Evolutionary conservation across 1,284 basidiomycete species (phyloP).

Genomic region (Ceratobasidium sp.): DNA sequence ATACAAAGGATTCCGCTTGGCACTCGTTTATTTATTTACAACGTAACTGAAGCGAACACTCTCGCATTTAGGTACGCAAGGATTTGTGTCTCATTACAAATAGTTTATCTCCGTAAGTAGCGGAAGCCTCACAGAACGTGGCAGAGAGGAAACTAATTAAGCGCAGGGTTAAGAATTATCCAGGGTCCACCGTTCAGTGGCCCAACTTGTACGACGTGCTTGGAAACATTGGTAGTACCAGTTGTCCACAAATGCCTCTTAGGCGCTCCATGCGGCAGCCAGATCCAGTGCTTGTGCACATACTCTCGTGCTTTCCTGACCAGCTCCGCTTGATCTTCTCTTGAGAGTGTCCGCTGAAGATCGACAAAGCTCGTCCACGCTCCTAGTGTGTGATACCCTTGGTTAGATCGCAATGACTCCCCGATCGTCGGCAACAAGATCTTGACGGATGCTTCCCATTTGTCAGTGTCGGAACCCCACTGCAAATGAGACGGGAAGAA

Average conservation of each 20-base stretch:
- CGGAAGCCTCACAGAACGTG: too few relatives aligned
- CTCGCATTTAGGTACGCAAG: too few relatives aligned
- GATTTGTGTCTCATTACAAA: too few relatives aligned
- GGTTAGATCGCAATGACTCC: neutral
- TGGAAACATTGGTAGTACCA: neutral
- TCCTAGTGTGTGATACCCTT: neutral
- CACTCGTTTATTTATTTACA: too few relatives aligned
- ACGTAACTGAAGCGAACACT: too few relatives aligned
- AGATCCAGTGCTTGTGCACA: slow-evolving; percentile 13
- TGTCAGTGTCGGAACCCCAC: neutral
- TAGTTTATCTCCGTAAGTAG: too few relatives aligned
- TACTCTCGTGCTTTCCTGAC: neutral
- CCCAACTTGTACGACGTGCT: too few relatives aligned
- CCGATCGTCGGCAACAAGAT: neutral
- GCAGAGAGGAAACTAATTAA: too few relatives aligned
- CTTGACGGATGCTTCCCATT: neutral
- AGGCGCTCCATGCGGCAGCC: slow-evolving; percentile 22
- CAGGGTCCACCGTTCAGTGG: neutral
- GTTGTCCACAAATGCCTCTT: slow-evolving; percentile 7
- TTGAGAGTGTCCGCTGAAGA: neutral
- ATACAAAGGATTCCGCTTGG: too few relatives aligned
- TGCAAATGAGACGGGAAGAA: neutral
- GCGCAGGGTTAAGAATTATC: neutral
- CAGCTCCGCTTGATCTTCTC: neutral
- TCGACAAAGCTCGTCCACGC: neutral